These are phyloP conservation scores for Rhizopus stolonifer DNA, from an alignment of 371 early-diverging fungal species.

Conservation along the genomic window DNA sequence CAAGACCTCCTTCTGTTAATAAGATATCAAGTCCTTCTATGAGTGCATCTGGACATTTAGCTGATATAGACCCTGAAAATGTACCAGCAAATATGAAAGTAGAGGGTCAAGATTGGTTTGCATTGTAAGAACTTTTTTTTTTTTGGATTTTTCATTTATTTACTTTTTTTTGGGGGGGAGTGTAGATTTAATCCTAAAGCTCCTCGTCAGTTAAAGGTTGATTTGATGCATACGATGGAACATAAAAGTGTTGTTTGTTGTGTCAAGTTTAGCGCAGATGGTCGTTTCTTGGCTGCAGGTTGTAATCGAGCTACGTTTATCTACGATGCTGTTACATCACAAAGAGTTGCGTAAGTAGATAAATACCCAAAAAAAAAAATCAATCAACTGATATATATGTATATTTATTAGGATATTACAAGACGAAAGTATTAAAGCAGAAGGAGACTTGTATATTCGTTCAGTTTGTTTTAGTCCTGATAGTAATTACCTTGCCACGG, in stretches of 20 bases:
- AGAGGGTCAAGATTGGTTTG: constrained; percentile 90
- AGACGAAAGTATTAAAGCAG: constrained; percentile 74
- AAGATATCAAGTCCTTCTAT: constrained; percentile 1
- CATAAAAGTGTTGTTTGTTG: constrained; percentile 95
- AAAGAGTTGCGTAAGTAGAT: constrained; percentile 62
- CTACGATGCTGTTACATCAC: constrained; percentile 79
- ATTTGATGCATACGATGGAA: constrained; percentile 83
- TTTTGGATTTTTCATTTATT: not conserved
- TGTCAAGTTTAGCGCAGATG: constrained; percentile 92
- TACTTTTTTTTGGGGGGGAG: no score
- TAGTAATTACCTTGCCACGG: constrained; percentile 90
- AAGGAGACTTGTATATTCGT: constrained; percentile 90
- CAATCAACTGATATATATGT: not conserved
- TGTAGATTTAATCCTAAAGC: constrained; percentile 75
- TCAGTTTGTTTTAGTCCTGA: constrained; percentile 97
- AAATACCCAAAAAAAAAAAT: no score
- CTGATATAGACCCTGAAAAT: constrained; percentile 81
- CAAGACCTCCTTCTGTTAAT: not conserved
- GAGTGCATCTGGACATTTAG: constrained; percentile 53
- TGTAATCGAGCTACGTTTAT: constrained; percentile 92
- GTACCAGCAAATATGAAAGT: constrained; percentile 78
- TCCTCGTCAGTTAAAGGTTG: constrained; percentile 73
- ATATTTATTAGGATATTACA: constrained; percentile 59
- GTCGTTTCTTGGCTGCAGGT: constrained; percentile 91
- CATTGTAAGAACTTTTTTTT: constrained; percentile 50